phyloP scores from a whole-genome alignment of 148 eudicot genomes.

The Heliamphora exappendiculata region DNA sequence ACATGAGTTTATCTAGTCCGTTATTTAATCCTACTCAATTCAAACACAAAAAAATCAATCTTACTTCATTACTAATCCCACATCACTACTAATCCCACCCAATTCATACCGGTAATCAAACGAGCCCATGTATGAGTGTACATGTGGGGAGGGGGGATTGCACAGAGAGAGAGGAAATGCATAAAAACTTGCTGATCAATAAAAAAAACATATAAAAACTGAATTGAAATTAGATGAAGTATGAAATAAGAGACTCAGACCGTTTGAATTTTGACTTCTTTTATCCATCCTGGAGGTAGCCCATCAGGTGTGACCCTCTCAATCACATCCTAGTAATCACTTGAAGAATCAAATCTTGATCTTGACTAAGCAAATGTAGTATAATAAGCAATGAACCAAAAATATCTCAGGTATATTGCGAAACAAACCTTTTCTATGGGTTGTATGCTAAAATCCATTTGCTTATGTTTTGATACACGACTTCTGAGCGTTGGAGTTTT shows the following conservation, averaged over 20 bases:
- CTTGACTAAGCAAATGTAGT: neutral
- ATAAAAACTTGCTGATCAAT: neutral
- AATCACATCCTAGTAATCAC: conserved; percentile 30
- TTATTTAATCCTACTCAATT: too few relatives aligned
- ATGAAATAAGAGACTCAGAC: conserved; percentile 16
- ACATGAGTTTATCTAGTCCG: too few relatives aligned
- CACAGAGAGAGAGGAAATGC: neutral
- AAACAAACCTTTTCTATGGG: conserved; percentile 29
- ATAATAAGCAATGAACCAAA: neutral
- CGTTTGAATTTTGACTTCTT: conserved; percentile 48
- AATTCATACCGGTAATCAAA: too few relatives aligned
- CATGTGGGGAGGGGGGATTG: neutral
- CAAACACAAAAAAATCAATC: too few relatives aligned
- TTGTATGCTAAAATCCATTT: conserved; percentile 12
- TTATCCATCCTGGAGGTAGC: conserved; percentile 65
- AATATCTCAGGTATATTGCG: conserved; percentile 6
- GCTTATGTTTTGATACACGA: conserved; percentile 17
- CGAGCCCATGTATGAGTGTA: neutral
- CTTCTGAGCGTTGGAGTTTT: conserved; percentile 1
- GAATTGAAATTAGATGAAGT: neutral
- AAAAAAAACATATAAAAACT: neutral
- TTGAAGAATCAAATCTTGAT: conserved; percentile 14
- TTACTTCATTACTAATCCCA: too few relatives aligned
- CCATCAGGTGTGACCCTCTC: conserved; percentile 38
- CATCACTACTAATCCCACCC: too few relatives aligned